These are phyloP conservation scores for Exophiala sp. DNA, from an alignment of 2,329 filamentous ascomycete species.

Conservation along the genomic window DNA sequence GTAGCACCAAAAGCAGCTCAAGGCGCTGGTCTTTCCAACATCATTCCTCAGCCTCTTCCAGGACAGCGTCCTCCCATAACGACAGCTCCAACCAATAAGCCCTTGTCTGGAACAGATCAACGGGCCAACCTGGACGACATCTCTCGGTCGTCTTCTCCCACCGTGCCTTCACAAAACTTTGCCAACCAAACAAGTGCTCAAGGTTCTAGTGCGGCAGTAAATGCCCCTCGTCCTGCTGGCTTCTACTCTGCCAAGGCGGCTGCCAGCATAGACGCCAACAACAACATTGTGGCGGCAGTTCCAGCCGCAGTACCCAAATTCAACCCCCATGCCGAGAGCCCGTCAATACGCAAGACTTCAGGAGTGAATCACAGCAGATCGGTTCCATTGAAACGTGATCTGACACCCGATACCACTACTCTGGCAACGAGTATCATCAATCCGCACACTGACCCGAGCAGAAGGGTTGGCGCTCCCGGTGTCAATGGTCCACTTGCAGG, in stretches of 20 bases:
- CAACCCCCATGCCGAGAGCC: conserved; percentile 69
- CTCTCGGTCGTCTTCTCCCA: conserved; percentile 23
- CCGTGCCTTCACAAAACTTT: conserved; percentile 21
- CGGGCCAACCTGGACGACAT: conserved; percentile 4
- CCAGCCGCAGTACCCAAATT: conserved; percentile 52
- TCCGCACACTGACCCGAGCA: conserved; percentile 14
- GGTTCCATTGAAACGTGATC: conserved; percentile 57
- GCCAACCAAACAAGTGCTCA: conserved; percentile 7
- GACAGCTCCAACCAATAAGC: conserved; percentile 4
- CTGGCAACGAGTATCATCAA: conserved; percentile 21
- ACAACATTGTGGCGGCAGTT: conserved; percentile 39
- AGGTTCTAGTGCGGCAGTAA: neutral
- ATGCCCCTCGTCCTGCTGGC: conserved; percentile 43
- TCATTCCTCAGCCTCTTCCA: conserved; percentile 20
- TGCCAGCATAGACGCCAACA: conserved; percentile 50
- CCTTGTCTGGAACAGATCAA: conserved; percentile 1
- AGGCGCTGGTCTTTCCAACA: neutral
- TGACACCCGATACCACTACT: conserved; percentile 31
- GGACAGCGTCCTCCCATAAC: conserved; percentile 14
- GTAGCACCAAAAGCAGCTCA: conserved; percentile 1
- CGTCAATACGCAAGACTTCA: conserved; percentile 81
- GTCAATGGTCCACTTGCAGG: conserved; percentile 4
- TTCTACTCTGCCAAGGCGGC: conserved; percentile 69
- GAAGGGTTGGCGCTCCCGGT: conserved; percentile 18
- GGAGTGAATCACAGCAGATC: conserved; percentile 77